Base-by-base conservation (phyloP, 805 yeast genomes). In the Grigorovia yakushimaensis region DNA sequence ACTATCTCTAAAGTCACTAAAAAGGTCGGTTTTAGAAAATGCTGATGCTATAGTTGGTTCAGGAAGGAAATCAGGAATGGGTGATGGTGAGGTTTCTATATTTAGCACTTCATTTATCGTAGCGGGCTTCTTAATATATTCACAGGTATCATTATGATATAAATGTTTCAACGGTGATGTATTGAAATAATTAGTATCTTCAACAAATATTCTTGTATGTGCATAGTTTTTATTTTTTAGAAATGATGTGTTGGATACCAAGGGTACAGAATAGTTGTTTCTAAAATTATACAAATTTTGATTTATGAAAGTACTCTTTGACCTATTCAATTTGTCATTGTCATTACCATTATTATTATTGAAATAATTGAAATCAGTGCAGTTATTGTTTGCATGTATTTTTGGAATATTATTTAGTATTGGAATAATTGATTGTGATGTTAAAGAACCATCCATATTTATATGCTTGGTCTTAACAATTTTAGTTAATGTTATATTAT, bases 161-260 rank as follows among this genome's bases (percentile, higher is more conserved):
- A 60, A 44, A 48, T 64, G 62, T 40, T 61, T 64, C 45, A 64
- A 50, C 8, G 68, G 68, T 9, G 67, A 62, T 1, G 61, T 54
- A 42, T 64, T 62, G 45, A 52, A 64, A 48, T 61, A 64, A 45
- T 64, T 66, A 1, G 67, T 64, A 41, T 61, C 54, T n/a, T 61
- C 61, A 39, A 58, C 57, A 38, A 64, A 64, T 27, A 54, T 58
- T 45, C 68, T 55, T n/a, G 59, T 52, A n/a, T 43, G 47, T 23
- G 41, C 35, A 2, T 45, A 18, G 24, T 5, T 23, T 18, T 30
- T 35, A 38, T 22, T 18, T 5, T 35, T 38, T 19, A 24, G 33
- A 15, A 24, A 38, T 20, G 27, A 33, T 42, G 21, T 23, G 3
- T 37, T 33, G 30, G 36, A 33, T 15, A 37, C 30, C 39, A 42